Base-by-base conservation (phyloP, 805 yeast genomes). In the Cyberlindnera petersonii region DNA sequence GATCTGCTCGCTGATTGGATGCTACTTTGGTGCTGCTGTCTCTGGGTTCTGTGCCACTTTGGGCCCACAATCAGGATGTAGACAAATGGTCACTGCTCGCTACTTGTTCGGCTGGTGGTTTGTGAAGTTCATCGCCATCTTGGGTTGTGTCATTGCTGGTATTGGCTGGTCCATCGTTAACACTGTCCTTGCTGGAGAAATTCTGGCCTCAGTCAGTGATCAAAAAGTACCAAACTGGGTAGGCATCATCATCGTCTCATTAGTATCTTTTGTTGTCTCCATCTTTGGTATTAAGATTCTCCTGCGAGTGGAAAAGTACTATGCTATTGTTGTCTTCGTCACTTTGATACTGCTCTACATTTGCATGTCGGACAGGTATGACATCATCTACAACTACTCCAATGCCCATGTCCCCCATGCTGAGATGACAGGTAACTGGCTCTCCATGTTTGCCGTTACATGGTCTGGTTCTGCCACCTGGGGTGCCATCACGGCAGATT, bases 51-150 rank as follows among this genome's bases (percentile, higher is more conserved):
- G 93, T 57, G 72, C 94, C 5, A 72, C 79, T 3, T 76, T 87
- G 86, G 96, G 96, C 4, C 95, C 96, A 2, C 70, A 87, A 43
- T 84, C 95, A 0, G 96, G 96, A 0, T 75, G 93, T 46, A 69
- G 96, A 52, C 95, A 87, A 55, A 83, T 87, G 88, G 89, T 86
- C 14, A 73, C 86, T 19, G 82, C 88, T 2, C 70, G 95, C 45
- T 86, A 72, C 52, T 65, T 86, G 32, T 87, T 86, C 57, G 96
- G 96, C 2, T 82, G 89, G 79, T 83, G 83, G 81, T 77, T 81
- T 48, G 89, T 87, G 31, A 82, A 83, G 58, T 66, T 86, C 42
- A 82, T 86, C 30, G 79, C 87, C 11, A 58, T 87, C 24, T 74
- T 83, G 22, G 75, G 86, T 29, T 77, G 84, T 43, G 47, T 43